Conservation (phyloP, 2,329 filamentous ascomycete species). For the Penicillium concentricum region DNA sequence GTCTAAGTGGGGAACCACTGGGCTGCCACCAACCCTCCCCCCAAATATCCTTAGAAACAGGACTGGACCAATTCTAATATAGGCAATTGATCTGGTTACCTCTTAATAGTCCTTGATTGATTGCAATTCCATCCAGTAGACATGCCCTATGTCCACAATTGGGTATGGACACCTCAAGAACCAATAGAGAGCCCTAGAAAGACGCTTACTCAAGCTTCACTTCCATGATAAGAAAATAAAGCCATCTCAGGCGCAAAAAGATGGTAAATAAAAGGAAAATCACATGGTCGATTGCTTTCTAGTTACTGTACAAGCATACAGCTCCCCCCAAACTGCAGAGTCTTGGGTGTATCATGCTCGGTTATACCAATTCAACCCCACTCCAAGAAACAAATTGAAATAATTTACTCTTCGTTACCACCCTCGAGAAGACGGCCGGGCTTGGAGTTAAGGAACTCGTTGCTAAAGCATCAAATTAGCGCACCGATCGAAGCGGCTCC, state of each 20-base stretch:
- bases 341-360: constrained; percentile 12
- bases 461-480: constrained; percentile 35
- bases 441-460: constrained; percentile 54
- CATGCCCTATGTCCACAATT: not conserved
- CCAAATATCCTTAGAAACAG: not conserved
- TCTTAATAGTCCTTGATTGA: not conserved
- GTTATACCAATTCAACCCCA: constrained; percentile 18
- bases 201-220: constrained; percentile 13
- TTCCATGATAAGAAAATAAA: not conserved
- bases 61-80: not conserved
- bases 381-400: constrained; percentile 4
- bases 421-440: constrained; percentile 42
- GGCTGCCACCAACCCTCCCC: constrained; percentile 6
- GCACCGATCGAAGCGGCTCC: not conserved
- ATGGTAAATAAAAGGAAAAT: constrained; percentile 14
- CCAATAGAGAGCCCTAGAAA: constrained; percentile 12
- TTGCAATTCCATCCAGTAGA: not conserved
- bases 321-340: constrained; percentile 14
- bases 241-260: not conserved
- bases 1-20: constrained; percentile 18
- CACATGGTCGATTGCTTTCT: constrained; percentile 38
- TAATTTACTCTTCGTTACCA: constrained; percentile 33
- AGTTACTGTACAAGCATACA: constrained; percentile 43
- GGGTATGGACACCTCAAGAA: not conserved
- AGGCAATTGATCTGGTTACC: not conserved